phyloP scores from a whole-genome alignment of 106 monocot genomes.

The Gastrodia elata region DNA sequence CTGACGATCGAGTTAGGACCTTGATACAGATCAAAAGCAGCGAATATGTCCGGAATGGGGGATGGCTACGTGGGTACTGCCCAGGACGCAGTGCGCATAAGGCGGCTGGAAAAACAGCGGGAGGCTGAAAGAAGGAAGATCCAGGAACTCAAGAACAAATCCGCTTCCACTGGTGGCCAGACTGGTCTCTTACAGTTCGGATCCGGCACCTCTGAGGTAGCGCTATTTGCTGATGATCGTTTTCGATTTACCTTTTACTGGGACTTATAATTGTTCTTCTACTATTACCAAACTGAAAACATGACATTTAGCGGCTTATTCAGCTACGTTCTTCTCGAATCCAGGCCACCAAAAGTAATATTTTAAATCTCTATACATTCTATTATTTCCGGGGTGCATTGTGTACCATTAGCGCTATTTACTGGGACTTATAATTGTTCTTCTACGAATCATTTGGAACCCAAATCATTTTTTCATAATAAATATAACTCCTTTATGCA shows the following conservation, averaged over 20 bases:
- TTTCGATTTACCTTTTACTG: neutral
- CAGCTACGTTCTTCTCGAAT: no score
- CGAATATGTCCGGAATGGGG: constrained; percentile 86
- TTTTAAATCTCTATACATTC: no score
- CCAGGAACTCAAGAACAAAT: constrained; percentile 89
- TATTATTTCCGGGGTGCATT: no score
- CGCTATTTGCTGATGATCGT: neutral
- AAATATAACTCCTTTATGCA: no score
- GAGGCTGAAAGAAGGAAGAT: constrained; percentile 91
- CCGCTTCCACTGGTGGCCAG: constrained; percentile 60
- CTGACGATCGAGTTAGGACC: no score
- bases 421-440: no score
- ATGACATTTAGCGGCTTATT: no score
- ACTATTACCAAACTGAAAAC: no score
- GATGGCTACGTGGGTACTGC: constrained; percentile 97
- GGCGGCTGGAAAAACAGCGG: constrained; percentile 97
- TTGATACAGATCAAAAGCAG: neutral
- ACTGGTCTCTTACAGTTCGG: constrained; percentile 98
- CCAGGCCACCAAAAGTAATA: no score
- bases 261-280: neutral
- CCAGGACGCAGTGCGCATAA: constrained; percentile 89
- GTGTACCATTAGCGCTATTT: no score
- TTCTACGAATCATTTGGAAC: no score
- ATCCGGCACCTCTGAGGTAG: constrained; percentile 94
- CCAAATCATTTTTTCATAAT: no score